Evolutionary conservation across 1,139 yeast species (phyloP).

Genomic region (Yamadazyma membranifaciens): DNA sequence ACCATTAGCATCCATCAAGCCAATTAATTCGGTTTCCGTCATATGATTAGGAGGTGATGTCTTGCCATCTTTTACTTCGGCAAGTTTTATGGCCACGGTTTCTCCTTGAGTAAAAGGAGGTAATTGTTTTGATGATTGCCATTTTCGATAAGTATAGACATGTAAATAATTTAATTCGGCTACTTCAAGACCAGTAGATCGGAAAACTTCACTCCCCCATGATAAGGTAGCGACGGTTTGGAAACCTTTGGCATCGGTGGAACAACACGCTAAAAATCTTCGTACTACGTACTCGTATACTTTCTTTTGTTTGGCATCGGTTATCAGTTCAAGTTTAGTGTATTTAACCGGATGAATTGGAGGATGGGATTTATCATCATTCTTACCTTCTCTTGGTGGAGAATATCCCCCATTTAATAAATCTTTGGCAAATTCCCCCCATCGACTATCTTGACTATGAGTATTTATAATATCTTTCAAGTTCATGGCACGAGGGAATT

Average conservation of each 20-base stretch:
- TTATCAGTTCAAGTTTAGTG: conserved; percentile 31
- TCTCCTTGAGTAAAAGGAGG: conserved; percentile 67
- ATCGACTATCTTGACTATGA: conserved; percentile 49
- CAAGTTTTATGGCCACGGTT: conserved; percentile 47
- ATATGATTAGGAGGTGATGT: conserved; percentile 79
- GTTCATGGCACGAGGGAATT: conserved; percentile 75
- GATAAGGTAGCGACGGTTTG: conserved; percentile 58
- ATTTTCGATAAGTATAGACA: conserved; percentile 72
- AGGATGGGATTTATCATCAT: conserved; percentile 96
- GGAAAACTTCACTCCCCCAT: conserved; percentile 79
- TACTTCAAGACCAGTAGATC: conserved; percentile 71
- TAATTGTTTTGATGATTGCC: conserved; percentile 69
- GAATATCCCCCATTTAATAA: conserved; percentile 38
- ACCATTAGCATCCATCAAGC: conserved; percentile 94
- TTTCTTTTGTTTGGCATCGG: conserved; percentile 54
- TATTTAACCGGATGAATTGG: conserved; percentile 89
- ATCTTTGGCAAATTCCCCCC: conserved; percentile 49
- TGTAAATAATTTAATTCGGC: conserved; percentile 74
- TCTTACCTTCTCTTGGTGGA: conserved; percentile 73
- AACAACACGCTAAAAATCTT: conserved; percentile 88
- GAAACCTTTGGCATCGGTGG: conserved; percentile 83
- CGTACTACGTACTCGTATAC: conserved; percentile 88
- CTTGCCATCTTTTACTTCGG: conserved; percentile 66
- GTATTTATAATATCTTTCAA: conserved; percentile 55
- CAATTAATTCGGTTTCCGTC: conserved; percentile 91